Conservation (phyloP, 495 filamentous ascomycete species). For the Penicillium turbatum region DNA sequence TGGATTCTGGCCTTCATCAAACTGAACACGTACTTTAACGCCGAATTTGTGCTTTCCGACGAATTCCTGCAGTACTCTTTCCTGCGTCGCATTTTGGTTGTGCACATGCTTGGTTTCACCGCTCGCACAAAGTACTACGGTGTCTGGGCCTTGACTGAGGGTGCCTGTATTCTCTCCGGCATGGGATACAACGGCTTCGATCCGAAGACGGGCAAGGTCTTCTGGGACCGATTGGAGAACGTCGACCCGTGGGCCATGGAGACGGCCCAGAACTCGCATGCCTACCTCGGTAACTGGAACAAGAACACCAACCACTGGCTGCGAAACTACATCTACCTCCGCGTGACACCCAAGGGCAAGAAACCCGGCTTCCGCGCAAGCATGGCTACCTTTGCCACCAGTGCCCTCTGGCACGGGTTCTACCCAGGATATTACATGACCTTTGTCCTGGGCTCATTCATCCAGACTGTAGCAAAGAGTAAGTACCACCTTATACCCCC, state of each 20-base stretch:
- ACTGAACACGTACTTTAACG: slow-evolving; percentile 62
- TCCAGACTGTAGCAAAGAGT: slow-evolving; percentile 95
- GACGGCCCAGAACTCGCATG: slow-evolving; percentile 82
- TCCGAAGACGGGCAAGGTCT: slow-evolving; percentile 70
- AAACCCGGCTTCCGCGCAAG: slow-evolving; percentile 96
- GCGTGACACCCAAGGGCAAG: slow-evolving; percentile 91
- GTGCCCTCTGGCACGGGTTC: slow-evolving; percentile 97
- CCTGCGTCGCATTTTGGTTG: slow-evolving; percentile 63
- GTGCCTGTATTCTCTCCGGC: slow-evolving; percentile 88
- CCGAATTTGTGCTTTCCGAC: slow-evolving; percentile 55
- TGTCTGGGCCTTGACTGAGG: slow-evolving; percentile 89
- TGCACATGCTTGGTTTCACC: slow-evolving; percentile 79
- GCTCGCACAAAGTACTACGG: slow-evolving; percentile 91
- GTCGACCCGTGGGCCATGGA: slow-evolving; percentile 80
- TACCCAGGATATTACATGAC: slow-evolving; percentile 93
- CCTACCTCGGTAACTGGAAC: slow-evolving; percentile 89
- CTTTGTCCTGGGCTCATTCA: slow-evolving; percentile 82
- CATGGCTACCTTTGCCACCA: slow-evolving; percentile 88
- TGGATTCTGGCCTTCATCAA: slow-evolving; percentile 83
- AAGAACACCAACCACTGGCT: slow-evolving; percentile 98
- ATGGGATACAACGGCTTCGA: slow-evolving; percentile 94
- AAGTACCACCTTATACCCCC: slow-evolving; percentile 9
- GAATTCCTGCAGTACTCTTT: slow-evolving; percentile 63
- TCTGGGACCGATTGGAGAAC: slow-evolving; percentile 87
- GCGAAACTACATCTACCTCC: slow-evolving; percentile 90